A percentile compares a stretch with the other conserved stretches of the same genome.
These are phyloP conservation scores for Aspergillus panamensis DNA, from an alignment of 495 filamentous ascomycete genomes.

Conservation along the genomic window DNA sequence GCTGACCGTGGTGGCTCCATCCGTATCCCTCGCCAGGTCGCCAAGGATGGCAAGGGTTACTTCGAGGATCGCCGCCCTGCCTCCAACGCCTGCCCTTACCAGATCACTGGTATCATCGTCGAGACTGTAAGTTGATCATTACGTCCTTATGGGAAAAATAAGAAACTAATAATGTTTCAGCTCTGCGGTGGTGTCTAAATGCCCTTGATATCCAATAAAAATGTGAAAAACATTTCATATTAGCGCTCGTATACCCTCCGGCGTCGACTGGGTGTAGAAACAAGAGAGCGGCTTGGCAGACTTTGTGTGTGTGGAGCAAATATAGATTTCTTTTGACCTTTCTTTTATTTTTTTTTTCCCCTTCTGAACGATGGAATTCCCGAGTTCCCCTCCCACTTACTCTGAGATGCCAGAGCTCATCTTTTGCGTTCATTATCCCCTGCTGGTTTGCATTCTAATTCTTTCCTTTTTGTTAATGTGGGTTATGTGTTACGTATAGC, in stretches of 20 bases:
- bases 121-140: slow-evolving; percentile 53
- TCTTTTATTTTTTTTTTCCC: slow-evolving; percentile 24
- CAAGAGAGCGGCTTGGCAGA: slow-evolving; percentile 43
- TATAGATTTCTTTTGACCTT: slow-evolving; percentile 33
- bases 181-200: slow-evolving; percentile 46
- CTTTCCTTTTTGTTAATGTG: slow-evolving; percentile 21
- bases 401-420: slow-evolving; percentile 24
- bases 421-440: slow-evolving; percentile 25
- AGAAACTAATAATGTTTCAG: slow-evolving; percentile 7
- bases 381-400: slow-evolving; percentile 12
- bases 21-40: slow-evolving; percentile 86
- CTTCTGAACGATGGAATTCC: slow-evolving; percentile 20
- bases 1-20: slow-evolving; percentile 93
- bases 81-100: slow-evolving; percentile 94
- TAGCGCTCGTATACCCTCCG: slow-evolving; percentile 50
- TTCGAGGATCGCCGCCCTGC: slow-evolving; percentile 96
- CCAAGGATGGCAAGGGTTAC: slow-evolving; percentile 94
- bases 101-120: slow-evolving; percentile 90
- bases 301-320: slow-evolving; percentile 27
- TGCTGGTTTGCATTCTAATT: slow-evolving; percentile 26
- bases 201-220: slow-evolving; percentile 16
- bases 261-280: slow-evolving; percentile 43
- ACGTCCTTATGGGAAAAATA: neutral
- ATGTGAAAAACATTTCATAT: slow-evolving; percentile 37
- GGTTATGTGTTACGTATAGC: slow-evolving; percentile 34